Evolutionary conservation across 2,329 filamentous ascomycete genomes (phyloP), one percentile per base, ranked within the genome.

Genomic region (Cyphellophora europaea): DNA sequence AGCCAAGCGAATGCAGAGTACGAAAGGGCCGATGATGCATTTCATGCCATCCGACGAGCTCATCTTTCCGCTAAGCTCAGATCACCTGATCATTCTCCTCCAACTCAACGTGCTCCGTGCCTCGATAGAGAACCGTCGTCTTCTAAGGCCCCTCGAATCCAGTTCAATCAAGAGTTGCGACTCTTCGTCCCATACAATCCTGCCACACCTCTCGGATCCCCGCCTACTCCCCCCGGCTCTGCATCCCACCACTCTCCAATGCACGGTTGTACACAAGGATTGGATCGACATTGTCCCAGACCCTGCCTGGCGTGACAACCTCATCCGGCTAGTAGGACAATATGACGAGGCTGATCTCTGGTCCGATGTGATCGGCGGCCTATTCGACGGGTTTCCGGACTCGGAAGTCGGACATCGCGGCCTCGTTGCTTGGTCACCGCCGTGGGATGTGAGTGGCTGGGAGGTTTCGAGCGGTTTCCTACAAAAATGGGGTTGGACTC

Each of bases 321-420:
- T 65, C 33, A 65, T 66, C 42, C 53, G 27, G 4, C 53, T 51
- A 21, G 39, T 49, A 11, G 53, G 52, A 33, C 53, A 47, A 14
- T 65, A 62, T 21, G 60, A 67, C 37, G 59, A 63, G 19, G 61
- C 63, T 35, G 63, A 59, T 10, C 49, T 67, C 10, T 66, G 62
- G 57, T 48, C 53, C 8, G 65, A 67, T 48, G 54, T 52, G 23
- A 53, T 63, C 35, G 62, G 62, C 2, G 62, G 61, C 1, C 42
- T 67, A 13, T n/a, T n/a, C 42, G 61, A 67, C 41, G 61, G 62
- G 5, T 65, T 61, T 39, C 61, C 61, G 2, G 59, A 61, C 32
- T 53, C 59, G 21, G 62, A 66, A 44, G 40, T 65, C 23, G 53
- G 58, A 46, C 49, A 51, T 19, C 53, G 57, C 11, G 61, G 63